Percentiles rank a stretch among this genome's conserved stretches.
Evolutionary conservation across 2,329 filamentous ascomycete species (phyloP).

Genomic region (Blastomyces silverae): DNA sequence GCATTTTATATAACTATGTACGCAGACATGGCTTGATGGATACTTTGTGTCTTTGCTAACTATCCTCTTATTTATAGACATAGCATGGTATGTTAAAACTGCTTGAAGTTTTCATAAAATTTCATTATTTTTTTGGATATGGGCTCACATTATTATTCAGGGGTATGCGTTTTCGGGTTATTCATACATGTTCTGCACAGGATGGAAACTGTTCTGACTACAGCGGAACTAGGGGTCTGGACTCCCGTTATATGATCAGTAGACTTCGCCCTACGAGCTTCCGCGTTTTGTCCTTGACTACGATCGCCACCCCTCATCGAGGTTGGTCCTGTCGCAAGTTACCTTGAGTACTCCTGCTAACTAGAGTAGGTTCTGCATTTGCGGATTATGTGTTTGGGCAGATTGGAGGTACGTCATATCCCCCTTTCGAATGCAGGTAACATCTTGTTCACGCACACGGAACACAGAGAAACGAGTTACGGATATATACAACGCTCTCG

Average conservation of each 20-base stretch:
- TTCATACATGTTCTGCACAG: neutral
- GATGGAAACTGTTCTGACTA: constrained; percentile 1
- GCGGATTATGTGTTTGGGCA: constrained; percentile 56
- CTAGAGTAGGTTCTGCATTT: constrained; percentile 48
- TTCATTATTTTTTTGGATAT: neutral
- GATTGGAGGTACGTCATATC: constrained; percentile 45
- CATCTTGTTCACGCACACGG: neutral
- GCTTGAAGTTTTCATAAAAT: neutral
- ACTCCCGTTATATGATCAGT: constrained; percentile 59
- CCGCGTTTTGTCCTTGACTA: constrained; percentile 65
- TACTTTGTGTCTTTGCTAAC: constrained; percentile 16
- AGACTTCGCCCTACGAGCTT: constrained; percentile 56
- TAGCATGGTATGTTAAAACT: constrained; percentile 40
- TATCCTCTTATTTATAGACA: constrained; percentile 30
- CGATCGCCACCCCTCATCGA: constrained; percentile 56
- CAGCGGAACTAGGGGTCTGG: constrained; percentile 47
- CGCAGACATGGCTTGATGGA: neutral
- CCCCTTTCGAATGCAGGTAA: neutral
- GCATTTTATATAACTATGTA: neutral
- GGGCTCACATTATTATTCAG: constrained; percentile 2
- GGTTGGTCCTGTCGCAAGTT: constrained; percentile 28
- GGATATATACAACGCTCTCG: constrained; percentile 50
- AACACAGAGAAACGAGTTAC: constrained; percentile 44
- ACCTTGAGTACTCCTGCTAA: neutral
- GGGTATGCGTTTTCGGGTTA: constrained; percentile 8